These are phyloP conservation scores for Cyathus pygmaeus DNA, from an alignment of 1,284 basidiomycete species.

Conservation along the genomic window DNA sequence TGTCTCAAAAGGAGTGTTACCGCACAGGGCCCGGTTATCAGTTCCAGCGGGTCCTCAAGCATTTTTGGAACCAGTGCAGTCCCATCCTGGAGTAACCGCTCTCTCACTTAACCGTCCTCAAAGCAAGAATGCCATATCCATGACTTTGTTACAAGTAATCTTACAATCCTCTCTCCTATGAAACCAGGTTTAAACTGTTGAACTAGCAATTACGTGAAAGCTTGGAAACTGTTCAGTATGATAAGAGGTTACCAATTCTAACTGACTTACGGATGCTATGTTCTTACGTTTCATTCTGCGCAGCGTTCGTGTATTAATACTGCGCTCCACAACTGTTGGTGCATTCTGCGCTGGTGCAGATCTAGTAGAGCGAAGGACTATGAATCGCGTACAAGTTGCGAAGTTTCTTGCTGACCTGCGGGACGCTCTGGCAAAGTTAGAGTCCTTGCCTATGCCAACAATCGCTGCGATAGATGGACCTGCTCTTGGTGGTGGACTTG, in stretches of 20 bases:
- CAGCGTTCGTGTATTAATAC: conserved; percentile 81
- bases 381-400: conserved; percentile 80
- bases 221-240: conserved; percentile 73
- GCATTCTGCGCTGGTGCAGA: conserved; percentile 95
- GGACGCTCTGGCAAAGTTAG: conserved; percentile 76
- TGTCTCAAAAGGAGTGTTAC: neutral
- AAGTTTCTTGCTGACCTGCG: conserved; percentile 86
- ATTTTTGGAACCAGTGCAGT: conserved; percentile 61
- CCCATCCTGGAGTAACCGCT: conserved; percentile 67
- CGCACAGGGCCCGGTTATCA: conserved; percentile 7
- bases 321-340: conserved; percentile 78
- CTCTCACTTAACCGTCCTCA: conserved; percentile 83
- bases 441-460: conserved; percentile 86
- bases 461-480: conserved; percentile 94
- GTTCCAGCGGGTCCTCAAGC: conserved; percentile 51
- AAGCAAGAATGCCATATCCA: conserved; percentile 90
- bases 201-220: conserved; percentile 77
- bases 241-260: conserved; percentile 65
- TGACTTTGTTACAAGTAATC: conserved; percentile 73
- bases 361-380: conserved; percentile 84
- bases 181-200: conserved; percentile 3
- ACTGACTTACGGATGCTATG: too few relatives aligned
- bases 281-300: too few relatives aligned
- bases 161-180: neutral
- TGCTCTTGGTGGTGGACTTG: conserved; percentile 91